These are phyloP conservation scores for Teratosphaeria epicoccoides DNA, from an alignment of 2,329 filamentous ascomycete genomes.

Conservation along the genomic window DNA sequence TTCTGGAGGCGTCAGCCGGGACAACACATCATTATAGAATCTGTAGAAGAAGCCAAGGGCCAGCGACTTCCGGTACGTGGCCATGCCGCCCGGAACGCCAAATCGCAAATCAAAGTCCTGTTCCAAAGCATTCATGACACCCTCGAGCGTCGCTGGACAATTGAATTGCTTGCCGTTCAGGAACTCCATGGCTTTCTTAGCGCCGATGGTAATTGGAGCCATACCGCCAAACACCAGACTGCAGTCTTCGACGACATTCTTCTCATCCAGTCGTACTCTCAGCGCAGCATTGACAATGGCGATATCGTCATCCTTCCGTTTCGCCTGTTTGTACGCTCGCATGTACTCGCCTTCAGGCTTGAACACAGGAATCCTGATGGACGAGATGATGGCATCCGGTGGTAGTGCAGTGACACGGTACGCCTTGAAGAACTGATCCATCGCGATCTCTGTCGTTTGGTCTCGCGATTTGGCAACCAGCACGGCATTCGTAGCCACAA, in stretches of 20 bases:
- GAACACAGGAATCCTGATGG: constrained; percentile 73
- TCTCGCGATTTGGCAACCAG: constrained; percentile 68
- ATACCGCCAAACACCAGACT: constrained; percentile 90
- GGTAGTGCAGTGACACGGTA: constrained; percentile 78
- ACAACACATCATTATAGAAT: constrained; percentile 84
- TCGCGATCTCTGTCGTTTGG: constrained; percentile 72
- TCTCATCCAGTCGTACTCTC: constrained; percentile 58
- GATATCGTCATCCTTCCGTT: constrained; percentile 96
- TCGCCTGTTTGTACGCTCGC: constrained; percentile 88
- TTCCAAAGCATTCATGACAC: constrained; percentile 79
- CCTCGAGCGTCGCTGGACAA: constrained; percentile 74
- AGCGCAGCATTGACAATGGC: constrained; percentile 89
- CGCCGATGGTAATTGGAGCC: constrained; percentile 83
- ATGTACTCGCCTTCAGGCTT: constrained; percentile 69
- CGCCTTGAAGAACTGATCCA: constrained; percentile 84
- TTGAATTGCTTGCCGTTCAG: constrained; percentile 69
- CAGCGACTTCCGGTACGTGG: constrained; percentile 82
- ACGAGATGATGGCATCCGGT: constrained; percentile 71
- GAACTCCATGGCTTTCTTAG: constrained; percentile 65
- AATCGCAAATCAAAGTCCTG: constrained; percentile 81
- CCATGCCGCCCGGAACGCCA: constrained; percentile 93
- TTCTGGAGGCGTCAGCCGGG: constrained; percentile 40
- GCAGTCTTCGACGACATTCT: constrained; percentile 59
- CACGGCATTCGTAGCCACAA: constrained; percentile 75
- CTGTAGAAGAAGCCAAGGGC: constrained; percentile 93